phyloP scores from a whole-genome alignment of 179 eudicot species.

The Corrigiola litoralis region DNA sequence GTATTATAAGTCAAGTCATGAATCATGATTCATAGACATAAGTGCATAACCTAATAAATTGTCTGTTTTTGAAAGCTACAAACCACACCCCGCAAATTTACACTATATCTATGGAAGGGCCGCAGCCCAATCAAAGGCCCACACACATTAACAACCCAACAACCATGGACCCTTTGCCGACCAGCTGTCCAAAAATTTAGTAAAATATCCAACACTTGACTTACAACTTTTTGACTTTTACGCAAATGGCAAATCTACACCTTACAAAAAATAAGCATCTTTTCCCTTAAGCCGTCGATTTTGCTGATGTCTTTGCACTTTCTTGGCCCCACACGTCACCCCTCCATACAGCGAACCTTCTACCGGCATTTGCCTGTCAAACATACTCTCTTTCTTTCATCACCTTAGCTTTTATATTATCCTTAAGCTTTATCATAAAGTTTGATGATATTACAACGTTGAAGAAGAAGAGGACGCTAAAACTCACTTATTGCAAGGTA shows the following conservation, averaged over 20 bases:
- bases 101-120: neutral
- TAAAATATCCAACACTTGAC: too few relatives aligned
- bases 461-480: neutral
- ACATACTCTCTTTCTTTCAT: neutral
- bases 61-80: neutral
- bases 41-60: too few relatives aligned
- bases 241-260: too few relatives aligned
- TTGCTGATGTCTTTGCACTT: neutral
- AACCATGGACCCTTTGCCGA: too few relatives aligned
- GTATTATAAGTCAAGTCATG: too few relatives aligned
- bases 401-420: slow-evolving; percentile 2
- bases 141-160: too few relatives aligned
- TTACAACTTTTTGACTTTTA: too few relatives aligned
- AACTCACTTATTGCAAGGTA: slow-evolving; percentile 7
- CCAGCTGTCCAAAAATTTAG: too few relatives aligned
- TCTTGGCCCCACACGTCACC: slow-evolving; percentile 11
- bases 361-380: slow-evolving; percentile 15
- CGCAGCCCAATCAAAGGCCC: neutral
- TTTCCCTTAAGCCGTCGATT: neutral
- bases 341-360: neutral
- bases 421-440: neutral
- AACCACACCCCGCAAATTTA: neutral
- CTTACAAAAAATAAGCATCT: slow-evolving; percentile 7
- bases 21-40: too few relatives aligned
- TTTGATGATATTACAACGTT: neutral